Evolutionary conservation across 2,329 filamentous ascomycete genomes (phyloP).

Genomic region (Beauveria varroae): DNA sequence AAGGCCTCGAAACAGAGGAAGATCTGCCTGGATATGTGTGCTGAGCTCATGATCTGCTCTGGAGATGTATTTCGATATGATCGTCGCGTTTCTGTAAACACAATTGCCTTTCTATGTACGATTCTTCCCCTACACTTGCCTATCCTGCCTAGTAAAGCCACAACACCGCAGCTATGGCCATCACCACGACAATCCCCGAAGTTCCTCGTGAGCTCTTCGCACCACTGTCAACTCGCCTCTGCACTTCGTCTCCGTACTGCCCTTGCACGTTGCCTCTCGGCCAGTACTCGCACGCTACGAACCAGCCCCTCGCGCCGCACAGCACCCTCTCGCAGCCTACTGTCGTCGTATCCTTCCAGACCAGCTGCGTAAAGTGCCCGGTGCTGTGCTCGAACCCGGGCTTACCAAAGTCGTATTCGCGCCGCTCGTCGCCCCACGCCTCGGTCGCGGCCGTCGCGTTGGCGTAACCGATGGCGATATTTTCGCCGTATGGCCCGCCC

Average conservation of each 20-base stretch:
- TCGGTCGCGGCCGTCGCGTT: conserved; percentile 53
- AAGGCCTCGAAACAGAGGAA: background rate
- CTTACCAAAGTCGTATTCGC: conserved; percentile 49
- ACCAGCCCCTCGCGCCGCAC: conserved; percentile 49
- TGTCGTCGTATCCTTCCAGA: conserved; percentile 57
- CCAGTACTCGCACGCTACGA: conserved; percentile 63
- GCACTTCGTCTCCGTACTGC: conserved; percentile 7
- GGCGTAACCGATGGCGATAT: conserved; percentile 60
- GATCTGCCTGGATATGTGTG: background rate
- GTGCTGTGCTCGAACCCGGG: conserved; percentile 52
- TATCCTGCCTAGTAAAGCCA: background rate
- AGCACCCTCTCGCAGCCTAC: conserved; percentile 47
- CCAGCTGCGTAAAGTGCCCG: conserved; percentile 67
- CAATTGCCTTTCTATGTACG: background rate
- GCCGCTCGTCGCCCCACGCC: conserved; percentile 52
- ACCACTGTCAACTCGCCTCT: conserved; percentile 8
- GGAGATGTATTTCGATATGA: background rate
- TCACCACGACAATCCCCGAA: too few species aligned
- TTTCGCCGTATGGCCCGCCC: conserved; percentile 63
- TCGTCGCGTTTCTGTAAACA: background rate
- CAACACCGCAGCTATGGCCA: background rate
- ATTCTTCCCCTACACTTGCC: background rate
- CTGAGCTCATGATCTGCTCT: background rate
- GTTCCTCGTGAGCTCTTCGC: background rate
- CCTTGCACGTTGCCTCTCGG: conserved; percentile 54